Percentiles rank a stretch among this genome's conserved stretches.
Evolutionary conservation across 805 yeast species (phyloP).

Genomic region (Saccharomycopsis vini): DNA sequence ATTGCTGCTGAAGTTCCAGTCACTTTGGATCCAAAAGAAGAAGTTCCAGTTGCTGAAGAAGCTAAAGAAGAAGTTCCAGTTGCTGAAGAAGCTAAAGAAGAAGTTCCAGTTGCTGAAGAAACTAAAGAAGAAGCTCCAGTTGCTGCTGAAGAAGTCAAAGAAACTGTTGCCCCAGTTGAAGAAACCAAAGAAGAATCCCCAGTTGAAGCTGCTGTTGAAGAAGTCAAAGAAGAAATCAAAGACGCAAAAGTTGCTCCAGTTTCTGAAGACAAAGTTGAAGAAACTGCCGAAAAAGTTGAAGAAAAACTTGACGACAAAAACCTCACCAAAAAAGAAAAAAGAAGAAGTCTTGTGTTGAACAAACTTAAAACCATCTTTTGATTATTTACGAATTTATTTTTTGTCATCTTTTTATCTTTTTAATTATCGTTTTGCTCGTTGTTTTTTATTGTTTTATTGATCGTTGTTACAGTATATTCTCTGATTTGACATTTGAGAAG

Average conservation of each 20-base stretch:
- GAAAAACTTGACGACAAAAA: constrained; percentile 15
- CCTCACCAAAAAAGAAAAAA: constrained; percentile 25
- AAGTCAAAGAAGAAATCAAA: constrained; percentile 16
- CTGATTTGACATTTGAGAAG: too few relatives aligned
- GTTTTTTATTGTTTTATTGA: too few relatives aligned
- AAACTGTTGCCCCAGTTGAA: constrained; percentile 15
- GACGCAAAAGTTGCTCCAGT: constrained; percentile 21
- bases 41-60: constrained; percentile 15
- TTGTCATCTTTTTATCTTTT: too few relatives aligned
- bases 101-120: constrained; percentile 13
- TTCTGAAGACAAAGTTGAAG: constrained; percentile 14
- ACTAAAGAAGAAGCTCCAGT: constrained; percentile 16
- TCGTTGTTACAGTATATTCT: too few relatives aligned
- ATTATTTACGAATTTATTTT: neutral
- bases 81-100: constrained; percentile 11
- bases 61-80: constrained; percentile 14
- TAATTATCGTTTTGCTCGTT: too few relatives aligned
- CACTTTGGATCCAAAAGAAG: constrained; percentile 14
- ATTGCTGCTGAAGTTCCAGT: constrained; percentile 16
- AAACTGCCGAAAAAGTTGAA: constrained; percentile 18
- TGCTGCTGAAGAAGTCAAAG: constrained; percentile 9
- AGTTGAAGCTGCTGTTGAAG: constrained; percentile 20
- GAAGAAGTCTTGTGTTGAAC: constrained; percentile 35
- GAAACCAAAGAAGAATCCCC: constrained; percentile 11
- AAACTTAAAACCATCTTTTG: constrained; percentile 24